Evolutionary conservation across 1,139 yeast genomes (phyloP), one percentile per base, ranked within the genome.

Genomic region (Blastobotrys buckinghamii): DNA sequence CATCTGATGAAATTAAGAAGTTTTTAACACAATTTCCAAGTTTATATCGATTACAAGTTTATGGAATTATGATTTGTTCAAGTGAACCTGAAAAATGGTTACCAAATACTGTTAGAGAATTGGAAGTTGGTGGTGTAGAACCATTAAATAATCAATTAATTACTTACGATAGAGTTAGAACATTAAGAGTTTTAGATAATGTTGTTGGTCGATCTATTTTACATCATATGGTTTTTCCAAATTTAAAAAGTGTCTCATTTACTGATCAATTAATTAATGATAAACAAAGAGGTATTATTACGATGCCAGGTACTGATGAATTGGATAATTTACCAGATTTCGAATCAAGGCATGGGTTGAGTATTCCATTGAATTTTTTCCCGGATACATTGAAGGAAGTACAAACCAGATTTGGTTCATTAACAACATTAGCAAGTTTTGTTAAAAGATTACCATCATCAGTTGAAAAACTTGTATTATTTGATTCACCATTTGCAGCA

Each of bases 71-170:
- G 30, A 37, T 44, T 9, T 24, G 39, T n/a, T 38, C 32, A 16
- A 1, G 19, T 2, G 34, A 36, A 12, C 29, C 35, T 9, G 42
- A 37, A 15, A 37, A 38, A 38, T 44, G 47, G 47, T 30, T 44
- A 19, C 47, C 47, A 2, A 32, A 36, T 29, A 38, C 47, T 16
- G 47, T 44, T 15, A 24, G 16, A 17, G 33, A 39, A 10, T 22
- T 44, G 32, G 47, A 44, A 26, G 39, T 44, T 37, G 47, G 47
- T 13, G 47, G 47, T 3, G 42, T 44, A 16, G 47, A 44, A 22
- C 47, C 47, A 17, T 12, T 37, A 16, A 36, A 44, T 33, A 44
- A 44, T 38, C 42, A 44, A 15, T 38, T 44, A 9, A 38, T 44
- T 19, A 30, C 35, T 19, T 44, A 26, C 32, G 37, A 33, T 38